Percentiles rank a stretch among this genome's conserved stretches.
Evolutionary conservation across 345 rosid species (phyloP).

Genomic region (Eucalyptus decipiens): DNA sequence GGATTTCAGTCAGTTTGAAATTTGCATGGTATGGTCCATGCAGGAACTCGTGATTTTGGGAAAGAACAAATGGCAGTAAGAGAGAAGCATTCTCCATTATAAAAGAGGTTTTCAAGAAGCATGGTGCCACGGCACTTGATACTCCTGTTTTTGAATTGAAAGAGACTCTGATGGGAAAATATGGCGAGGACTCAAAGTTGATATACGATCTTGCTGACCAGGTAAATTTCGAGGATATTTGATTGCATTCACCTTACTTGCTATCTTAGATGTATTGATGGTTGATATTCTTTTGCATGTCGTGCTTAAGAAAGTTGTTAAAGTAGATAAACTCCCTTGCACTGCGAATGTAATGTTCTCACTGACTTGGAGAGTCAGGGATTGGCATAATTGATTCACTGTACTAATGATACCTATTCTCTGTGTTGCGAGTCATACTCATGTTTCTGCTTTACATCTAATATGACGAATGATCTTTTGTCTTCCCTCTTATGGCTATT

Average conservation of each 20-base stretch:
- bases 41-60: constrained; percentile 88
- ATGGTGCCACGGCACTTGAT: constrained; percentile 83
- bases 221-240: constrained; percentile 22
- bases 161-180: constrained; percentile 88
- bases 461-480: not conserved
- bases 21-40: not conserved
- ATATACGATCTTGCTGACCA: constrained; percentile 90
- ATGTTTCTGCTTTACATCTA: not conserved
- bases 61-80: constrained; percentile 79
- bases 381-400: not conserved
- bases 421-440: not conserved
- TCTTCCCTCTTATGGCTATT: not conserved
- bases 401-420: not conserved
- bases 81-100: constrained; percentile 70
- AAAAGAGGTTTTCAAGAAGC: constrained; percentile 70
- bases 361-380: not conserved
- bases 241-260: not conserved
- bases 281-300: not conserved
- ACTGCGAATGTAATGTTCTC: not conserved
- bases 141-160: constrained; percentile 95
- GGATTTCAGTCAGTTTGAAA: not conserved
- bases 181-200: constrained; percentile 94
- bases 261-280: not conserved
- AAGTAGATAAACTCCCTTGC: not conserved
- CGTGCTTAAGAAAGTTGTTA: not conserved